Base-by-base conservation (phyloP, 2,329 filamentous ascomycete genomes). In the Teratosphaeriaceae sp. region DNA sequence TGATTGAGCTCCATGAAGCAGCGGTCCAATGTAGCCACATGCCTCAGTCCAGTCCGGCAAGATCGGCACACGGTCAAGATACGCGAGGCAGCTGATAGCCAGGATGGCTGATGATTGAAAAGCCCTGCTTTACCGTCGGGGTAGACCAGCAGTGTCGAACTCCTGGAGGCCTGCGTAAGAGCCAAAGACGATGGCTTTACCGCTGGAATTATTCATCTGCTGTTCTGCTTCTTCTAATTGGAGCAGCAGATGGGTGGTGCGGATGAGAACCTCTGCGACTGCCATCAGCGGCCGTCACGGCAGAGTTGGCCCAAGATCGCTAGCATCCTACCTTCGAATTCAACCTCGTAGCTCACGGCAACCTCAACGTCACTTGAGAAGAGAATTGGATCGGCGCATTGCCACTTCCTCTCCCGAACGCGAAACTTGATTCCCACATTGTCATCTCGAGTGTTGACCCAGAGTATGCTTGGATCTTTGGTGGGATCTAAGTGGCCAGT, bases 391-490 rank as follows among this genome's bases (percentile, higher is more conserved):
- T 68, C 65, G 26, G 70, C 55, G 40, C 63, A 55, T 56, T 61
- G 64, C 56, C 65, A 60, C 31, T 68, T 68, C 43, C 70, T 71
- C 57, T 79, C 73, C 18, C 64, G 66, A 15, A 89, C 81, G 8
- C 74, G 73, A 51, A 92, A 79, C 34, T 76, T 77, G 43, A 92
- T 64, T 0, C 86, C 87, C 16, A 87, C 78, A 44, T 78, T 75
- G 52, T 59, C 43, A 20, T 75, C 75, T 1, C 67, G 62, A 2
- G 70, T 63, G 54, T 82, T 84, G 3, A 82, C 74, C 87, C 87
- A 92, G 1, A 90, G 62, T 24, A 88, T 73, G 15, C 59, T 54
- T 7, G 61, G 55, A 26, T 71, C 65, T 34, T 62, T 52, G 8
- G 42, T 53, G n/a, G 55, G 37, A 56, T 60, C 39, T 43, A 48